phyloP scores from a whole-genome alignment of 768 basidiomycete species.

The Lyophyllum atratum region DNA sequence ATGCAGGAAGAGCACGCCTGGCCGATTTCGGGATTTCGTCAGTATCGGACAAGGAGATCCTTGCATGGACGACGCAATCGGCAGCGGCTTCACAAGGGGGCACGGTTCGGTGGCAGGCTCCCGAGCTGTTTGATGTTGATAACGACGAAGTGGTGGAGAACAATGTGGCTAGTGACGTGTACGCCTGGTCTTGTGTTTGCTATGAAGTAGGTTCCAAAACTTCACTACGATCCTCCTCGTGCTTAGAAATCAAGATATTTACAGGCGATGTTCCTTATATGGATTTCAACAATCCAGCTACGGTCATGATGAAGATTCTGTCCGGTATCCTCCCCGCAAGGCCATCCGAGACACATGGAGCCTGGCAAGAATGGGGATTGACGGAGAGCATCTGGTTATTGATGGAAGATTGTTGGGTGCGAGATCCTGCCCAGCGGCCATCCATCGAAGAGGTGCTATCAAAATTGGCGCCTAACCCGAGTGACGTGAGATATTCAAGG shows the following conservation, averaged over 20 bases:
- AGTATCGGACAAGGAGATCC: not conserved
- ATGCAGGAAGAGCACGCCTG: not conserved
- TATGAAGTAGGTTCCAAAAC: not conserved
- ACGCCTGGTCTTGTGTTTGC: not conserved
- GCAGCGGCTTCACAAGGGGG: not conserved
- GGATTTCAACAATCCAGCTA: not conserved
- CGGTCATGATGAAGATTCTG: not conserved
- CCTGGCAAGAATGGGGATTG: slow-evolving; percentile 1
- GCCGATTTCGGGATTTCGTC: not conserved
- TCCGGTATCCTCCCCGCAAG: not conserved
- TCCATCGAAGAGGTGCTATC: not conserved
- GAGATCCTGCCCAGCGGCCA: not conserved
- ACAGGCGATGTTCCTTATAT: not conserved
- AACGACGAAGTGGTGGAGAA: not conserved
- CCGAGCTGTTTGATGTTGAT: slow-evolving; percentile 1
- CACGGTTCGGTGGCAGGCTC: not conserved
- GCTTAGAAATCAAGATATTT: not conserved
- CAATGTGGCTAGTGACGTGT: not conserved
- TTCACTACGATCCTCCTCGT: not conserved
- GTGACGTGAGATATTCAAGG: too few species aligned
- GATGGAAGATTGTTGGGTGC: slow-evolving; percentile 1
- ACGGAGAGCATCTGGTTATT: not conserved
- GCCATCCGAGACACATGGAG: not conserved
- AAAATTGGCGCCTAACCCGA: too few species aligned
- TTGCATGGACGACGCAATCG: not conserved